Base-by-base conservation (phyloP, 352 stramenopile genomes). In the Globisporangium paroecandrum region DNA sequence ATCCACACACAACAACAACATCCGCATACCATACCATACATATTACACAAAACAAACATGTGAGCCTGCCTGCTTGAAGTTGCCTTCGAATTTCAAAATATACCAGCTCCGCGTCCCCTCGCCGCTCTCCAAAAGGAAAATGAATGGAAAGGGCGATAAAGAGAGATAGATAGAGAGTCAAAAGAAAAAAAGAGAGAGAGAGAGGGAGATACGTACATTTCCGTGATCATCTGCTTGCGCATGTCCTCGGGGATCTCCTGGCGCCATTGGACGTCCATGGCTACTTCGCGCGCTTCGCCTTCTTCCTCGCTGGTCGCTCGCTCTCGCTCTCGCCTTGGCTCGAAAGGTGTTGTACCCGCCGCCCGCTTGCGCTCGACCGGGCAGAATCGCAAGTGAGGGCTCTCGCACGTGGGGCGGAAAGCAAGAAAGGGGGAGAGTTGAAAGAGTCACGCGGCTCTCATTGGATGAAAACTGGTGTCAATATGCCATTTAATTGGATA, bases 171-270 rank as follows among this genome's bases (percentile, higher is more conserved):
- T 4, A 79, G 8, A 79, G 5, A 41, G 13, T 2, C 25, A 27
- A 29, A 29, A 29, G 27, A 29, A 5, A 27, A 27, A 34, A 6
- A 24, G 5, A 38, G 13, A n/a, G 10, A 27, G 13, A 65, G 46
- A 27, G 13, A 57, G 2, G 36, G 59, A 38, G 20, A 27, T 4
- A 79, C 82, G 72, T 79, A 94, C 87, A 94, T 93, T 74, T 92
- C 82, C 24, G 83, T 93, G 76, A 94, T 94, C 85, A 94, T 93
- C 69, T 89, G 79, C 77, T 93, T 94, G 72, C 87, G 87, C 77
- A 83, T 85, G 60, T 92, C 82, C 68, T 92, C 85, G 36, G 83
- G 73, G 68, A 94, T 89, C 71, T 94, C 85, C 32, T 85, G 78
- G 0, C 87, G 85, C 87, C 87, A 94, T 62, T 87, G 84, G 1